A percentile compares a stretch with the other conserved stretches of the same genome.
Evolutionary conservation across 495 filamentous ascomycete genomes (phyloP).

Genomic region (Trichoderma parareesei): DNA sequence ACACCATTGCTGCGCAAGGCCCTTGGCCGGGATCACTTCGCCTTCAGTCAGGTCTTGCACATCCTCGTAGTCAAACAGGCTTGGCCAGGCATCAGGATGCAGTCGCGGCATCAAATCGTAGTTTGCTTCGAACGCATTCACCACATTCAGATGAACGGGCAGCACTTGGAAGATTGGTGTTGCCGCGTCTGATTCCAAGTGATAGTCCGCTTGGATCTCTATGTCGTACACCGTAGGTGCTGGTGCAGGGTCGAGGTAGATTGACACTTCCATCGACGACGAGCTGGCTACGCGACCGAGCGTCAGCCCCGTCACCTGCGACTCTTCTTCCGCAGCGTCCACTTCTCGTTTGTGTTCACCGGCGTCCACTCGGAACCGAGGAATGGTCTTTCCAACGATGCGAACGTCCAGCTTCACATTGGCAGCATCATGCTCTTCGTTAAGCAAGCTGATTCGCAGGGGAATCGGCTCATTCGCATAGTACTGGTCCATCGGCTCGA

Average conservation of each 20-base stretch:
- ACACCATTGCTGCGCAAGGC: slow-evolving; percentile 74
- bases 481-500: slow-evolving; percentile 56
- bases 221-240: slow-evolving; percentile 57
- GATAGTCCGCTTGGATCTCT: slow-evolving; percentile 64
- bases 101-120: slow-evolving; percentile 75
- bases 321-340: slow-evolving; percentile 23
- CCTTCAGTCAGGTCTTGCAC: slow-evolving; percentile 22
- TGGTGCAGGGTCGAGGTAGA: slow-evolving; percentile 43
- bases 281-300: slow-evolving; percentile 43
- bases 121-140: slow-evolving; percentile 79
- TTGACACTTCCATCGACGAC: slow-evolving; percentile 27
- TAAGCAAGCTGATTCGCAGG: slow-evolving; percentile 61
- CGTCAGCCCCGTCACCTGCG: slow-evolving; percentile 25
- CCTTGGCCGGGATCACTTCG: slow-evolving; percentile 29
- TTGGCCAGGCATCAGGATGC: slow-evolving; percentile 75
- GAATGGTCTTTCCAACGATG: slow-evolving; percentile 54
- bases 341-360: slow-evolving; percentile 25
- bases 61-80: slow-evolving; percentile 57
- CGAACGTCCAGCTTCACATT: slow-evolving; percentile 59
- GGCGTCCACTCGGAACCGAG: slow-evolving; percentile 36
- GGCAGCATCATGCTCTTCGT: slow-evolving; percentile 76
- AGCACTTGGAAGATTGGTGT: slow-evolving; percentile 73
- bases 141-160: slow-evolving; percentile 57
- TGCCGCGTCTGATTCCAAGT: slow-evolving; percentile 68
- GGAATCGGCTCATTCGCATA: slow-evolving; percentile 72